Percentiles rank a stretch among this genome's conserved stretches.
Conservation (phyloP, 352 stramenopile genomes). For the Phytophthora capsici region DNA sequence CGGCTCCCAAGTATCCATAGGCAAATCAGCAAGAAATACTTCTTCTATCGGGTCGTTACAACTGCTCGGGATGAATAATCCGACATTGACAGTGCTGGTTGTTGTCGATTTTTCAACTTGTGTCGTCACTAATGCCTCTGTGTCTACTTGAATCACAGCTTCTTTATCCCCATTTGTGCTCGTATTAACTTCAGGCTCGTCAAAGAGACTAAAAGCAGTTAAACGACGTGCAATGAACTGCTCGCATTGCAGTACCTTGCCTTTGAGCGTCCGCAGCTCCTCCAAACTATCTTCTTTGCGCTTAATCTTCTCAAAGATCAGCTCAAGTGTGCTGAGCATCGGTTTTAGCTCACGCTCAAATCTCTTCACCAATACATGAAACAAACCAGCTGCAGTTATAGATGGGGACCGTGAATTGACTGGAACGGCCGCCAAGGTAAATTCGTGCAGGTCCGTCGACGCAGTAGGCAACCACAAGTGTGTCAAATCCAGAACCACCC, state of each 20-base stretch:
- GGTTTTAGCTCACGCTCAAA: slow-evolving; percentile 16
- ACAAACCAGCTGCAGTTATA: slow-evolving; percentile 1
- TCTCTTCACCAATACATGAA: slow-evolving; percentile 20
- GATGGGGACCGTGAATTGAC: slow-evolving; percentile 6
- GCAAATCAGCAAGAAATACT: slow-evolving; percentile 35
- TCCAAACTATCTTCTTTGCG: slow-evolving; percentile 15
- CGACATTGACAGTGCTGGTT: slow-evolving; percentile 17
- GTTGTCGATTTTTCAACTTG: background rate
- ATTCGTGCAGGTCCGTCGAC: slow-evolving; percentile 10
- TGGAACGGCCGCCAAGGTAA: slow-evolving; percentile 16
- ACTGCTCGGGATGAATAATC: slow-evolving; percentile 39
- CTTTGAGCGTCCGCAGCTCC: slow-evolving; percentile 20
- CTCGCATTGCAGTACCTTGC: slow-evolving; percentile 6
- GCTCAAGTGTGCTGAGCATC: slow-evolving; percentile 10
- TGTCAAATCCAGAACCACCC: slow-evolving; percentile 20
- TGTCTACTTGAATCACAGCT: background rate
- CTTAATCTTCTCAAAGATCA: slow-evolving; percentile 10
- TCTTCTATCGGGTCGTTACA: slow-evolving; percentile 37
- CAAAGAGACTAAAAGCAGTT: background rate
- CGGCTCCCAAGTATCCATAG: slow-evolving; percentile 13
- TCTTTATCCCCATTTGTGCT: background rate
- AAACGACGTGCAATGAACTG: slow-evolving; percentile 5
- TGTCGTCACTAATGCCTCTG: background rate
- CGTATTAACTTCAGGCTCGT: background rate
- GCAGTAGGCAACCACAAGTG: slow-evolving; percentile 7